A percentile compares a stretch with the other conserved stretches of the same genome.
These are phyloP conservation scores for Phaeosphaeriaceae sp. DNA, from an alignment of 2,329 filamentous ascomycete species.

Conservation along the genomic window DNA sequence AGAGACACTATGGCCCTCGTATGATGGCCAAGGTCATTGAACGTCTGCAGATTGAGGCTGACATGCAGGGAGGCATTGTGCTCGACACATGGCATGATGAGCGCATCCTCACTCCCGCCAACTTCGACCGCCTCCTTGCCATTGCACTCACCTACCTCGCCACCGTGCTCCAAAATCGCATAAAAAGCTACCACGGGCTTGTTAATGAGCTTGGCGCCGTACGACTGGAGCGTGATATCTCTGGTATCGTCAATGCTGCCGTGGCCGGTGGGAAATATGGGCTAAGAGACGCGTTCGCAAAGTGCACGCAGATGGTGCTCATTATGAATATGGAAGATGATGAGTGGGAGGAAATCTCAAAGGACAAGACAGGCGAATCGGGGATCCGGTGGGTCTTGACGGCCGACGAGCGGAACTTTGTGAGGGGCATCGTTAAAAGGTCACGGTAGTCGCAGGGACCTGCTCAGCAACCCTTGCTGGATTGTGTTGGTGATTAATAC, in stretches of 20 bases:
- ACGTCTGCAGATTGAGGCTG: conserved; percentile 88
- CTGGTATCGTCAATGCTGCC: conserved; percentile 69
- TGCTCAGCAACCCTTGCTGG: too few relatives aligned
- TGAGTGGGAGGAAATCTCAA: conserved; percentile 88
- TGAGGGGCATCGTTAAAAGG: too few relatives aligned
- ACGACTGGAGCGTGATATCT: conserved; percentile 82
- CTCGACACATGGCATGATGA: conserved; percentile 95
- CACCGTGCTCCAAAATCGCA: conserved; percentile 82
- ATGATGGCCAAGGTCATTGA: conserved; percentile 97
- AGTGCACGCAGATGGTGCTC: conserved; percentile 80
- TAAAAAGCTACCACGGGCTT: conserved; percentile 79
- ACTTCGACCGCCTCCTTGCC: conserved; percentile 77
- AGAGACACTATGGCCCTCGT: conserved; percentile 88
- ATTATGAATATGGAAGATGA: conserved; percentile 95
- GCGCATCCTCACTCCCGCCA: conserved; percentile 79
- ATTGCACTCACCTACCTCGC: conserved; percentile 77
- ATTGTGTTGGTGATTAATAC: too few relatives aligned
- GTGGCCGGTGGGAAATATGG: conserved; percentile 75
- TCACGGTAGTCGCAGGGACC: too few relatives aligned
- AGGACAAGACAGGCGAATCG: too few relatives aligned
- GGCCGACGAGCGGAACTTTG: too few relatives aligned
- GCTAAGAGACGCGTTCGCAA: conserved; percentile 76
- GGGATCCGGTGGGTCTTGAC: too few relatives aligned
- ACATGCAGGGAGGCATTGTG: conserved; percentile 94
- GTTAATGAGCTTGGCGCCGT: conserved; percentile 83